Evolutionary conservation across 108 stramenopile genomes (phyloP).

Genomic region (Pseudonitzschia delicatissima): DNA sequence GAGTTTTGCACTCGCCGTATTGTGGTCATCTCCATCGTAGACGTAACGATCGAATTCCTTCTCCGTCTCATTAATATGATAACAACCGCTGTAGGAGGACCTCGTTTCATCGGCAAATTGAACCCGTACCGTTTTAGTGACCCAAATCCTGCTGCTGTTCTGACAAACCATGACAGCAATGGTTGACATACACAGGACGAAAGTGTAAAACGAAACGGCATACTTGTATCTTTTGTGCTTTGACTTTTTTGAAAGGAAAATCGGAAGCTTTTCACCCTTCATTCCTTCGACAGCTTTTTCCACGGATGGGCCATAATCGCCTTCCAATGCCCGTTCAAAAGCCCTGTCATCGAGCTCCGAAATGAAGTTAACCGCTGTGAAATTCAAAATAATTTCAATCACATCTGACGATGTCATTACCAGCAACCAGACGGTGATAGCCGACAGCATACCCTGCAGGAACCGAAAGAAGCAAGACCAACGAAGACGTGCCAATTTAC

Average conservation of each 20-base stretch:
- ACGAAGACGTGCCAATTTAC: not conserved
- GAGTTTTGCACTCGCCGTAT: not conserved
- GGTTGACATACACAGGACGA: too few species aligned
- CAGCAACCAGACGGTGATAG: not conserved
- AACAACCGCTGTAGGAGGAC: not conserved
- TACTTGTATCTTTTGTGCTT: not conserved
- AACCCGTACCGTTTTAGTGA: not conserved
- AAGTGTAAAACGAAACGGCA: too few species aligned
- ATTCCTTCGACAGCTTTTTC: not conserved
- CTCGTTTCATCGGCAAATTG: not conserved
- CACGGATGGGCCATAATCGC: not conserved
- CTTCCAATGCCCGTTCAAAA: not conserved
- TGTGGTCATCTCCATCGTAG: not conserved
- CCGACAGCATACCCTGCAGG: not conserved
- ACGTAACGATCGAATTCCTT: not conserved
- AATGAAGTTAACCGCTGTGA: not conserved
- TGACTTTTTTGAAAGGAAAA: not conserved
- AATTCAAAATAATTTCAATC: not conserved
- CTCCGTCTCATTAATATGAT: not conserved
- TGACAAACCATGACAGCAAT: not conserved
- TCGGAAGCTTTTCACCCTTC: not conserved
- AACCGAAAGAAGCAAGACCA: not conserved
- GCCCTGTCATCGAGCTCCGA: not conserved
- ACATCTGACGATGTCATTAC: not conserved
- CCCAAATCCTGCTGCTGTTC: not conserved